Base-by-base conservation (phyloP, 768 basidiomycete genomes). In the Russula sp. region DNA sequence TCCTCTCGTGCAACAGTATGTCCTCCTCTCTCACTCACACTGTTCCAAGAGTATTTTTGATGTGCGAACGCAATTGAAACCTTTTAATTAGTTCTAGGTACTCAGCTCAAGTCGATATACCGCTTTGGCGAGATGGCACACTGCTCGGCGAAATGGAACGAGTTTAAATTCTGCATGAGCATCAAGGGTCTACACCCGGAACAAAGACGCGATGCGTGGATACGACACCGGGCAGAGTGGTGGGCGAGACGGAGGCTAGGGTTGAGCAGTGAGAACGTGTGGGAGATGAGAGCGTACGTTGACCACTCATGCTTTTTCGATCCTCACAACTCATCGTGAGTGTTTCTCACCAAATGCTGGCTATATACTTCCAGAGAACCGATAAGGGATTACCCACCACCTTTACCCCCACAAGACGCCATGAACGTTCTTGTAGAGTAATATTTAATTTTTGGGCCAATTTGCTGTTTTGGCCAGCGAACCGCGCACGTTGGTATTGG, bases 101-200 rank as follows among this genome's bases (percentile, higher is more conserved):
- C 84, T 22, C 96, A 98, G 75, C 74, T 94, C 55, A 89, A 87
- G 70, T 87, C 89, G 2, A 76, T 98, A 59, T 98, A 98, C 75
- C 84, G 96, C 72, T 86, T 88, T 69, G 96, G 96, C 8, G 76
- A 83, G 62, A 82, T 85, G 61, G 76, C 83, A 0, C 83, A 85
- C 60, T 98, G 95, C 75, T 79, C 78, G 0, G 79, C 80, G 51
- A 94, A 96, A 73, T 81, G 87, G 72, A 87, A 92, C 63, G 94
- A 96, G 70, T 95, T 96, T 82, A 97, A 97, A 76, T 96, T 91
- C 75, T 99, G 96, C 76, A 78, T 96, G 79, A 88, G 86, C 65
- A 77, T 89, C 65, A 96, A 94, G 75, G 80, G 83, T 14, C 78
- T 91, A 75, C 82, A 88, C 58, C 85, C 86, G 18, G 93, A 94